Percentiles rank a stretch among this genome's conserved stretches.
Evolutionary conservation across 306 rosid genomes (phyloP).

Genomic region (Herpetospermum pedunculosum): DNA sequence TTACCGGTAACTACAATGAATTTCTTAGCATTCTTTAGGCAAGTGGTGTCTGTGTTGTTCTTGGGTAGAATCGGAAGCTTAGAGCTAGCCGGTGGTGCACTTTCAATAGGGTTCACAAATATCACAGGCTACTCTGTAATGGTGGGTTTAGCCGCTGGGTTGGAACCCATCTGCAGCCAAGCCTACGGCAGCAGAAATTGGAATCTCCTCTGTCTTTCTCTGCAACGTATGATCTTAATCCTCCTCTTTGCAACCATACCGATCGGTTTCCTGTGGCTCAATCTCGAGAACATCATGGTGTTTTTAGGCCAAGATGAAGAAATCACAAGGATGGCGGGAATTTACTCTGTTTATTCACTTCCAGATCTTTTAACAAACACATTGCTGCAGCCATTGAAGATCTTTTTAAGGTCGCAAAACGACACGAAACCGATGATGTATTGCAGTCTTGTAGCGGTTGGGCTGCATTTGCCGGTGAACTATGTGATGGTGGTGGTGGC

Average conservation of each 20-base stretch:
- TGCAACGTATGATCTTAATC: slow-evolving; percentile 76
- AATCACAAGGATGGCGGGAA: slow-evolving; percentile 58
- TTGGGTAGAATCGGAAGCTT: slow-evolving; percentile 71
- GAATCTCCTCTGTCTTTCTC: slow-evolving; percentile 58
- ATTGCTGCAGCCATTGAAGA: slow-evolving; percentile 60
- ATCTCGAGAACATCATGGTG: slow-evolving; percentile 56
- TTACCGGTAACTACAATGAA: slow-evolving; percentile 71
- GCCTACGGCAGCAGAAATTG: slow-evolving; percentile 75
- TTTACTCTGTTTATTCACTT: slow-evolving; percentile 58
- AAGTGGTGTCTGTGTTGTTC: slow-evolving; percentile 63
- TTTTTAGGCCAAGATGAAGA: slow-evolving; percentile 62
- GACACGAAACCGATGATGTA: slow-evolving; percentile 89
- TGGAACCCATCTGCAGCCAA: slow-evolving; percentile 84
- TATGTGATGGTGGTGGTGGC: slow-evolving; percentile 31
- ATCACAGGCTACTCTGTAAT: slow-evolving; percentile 95
- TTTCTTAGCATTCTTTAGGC: slow-evolving; percentile 53
- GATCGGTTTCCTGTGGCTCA: slow-evolving; percentile 61
- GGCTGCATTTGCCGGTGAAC: slow-evolving; percentile 63
- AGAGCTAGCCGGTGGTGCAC: slow-evolving; percentile 97
- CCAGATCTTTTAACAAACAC: slow-evolving; percentile 79
- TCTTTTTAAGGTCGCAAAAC: slow-evolving; percentile 56
- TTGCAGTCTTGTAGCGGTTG: slow-evolving; percentile 62
- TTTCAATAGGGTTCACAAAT: slow-evolving; percentile 88
- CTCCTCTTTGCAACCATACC: slow-evolving; percentile 58
- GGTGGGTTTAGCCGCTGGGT: slow-evolving; percentile 81